phyloP scores from a whole-genome alignment of 2,329 filamentous ascomycete genomes.

The Colletotrichum siamense region DNA sequence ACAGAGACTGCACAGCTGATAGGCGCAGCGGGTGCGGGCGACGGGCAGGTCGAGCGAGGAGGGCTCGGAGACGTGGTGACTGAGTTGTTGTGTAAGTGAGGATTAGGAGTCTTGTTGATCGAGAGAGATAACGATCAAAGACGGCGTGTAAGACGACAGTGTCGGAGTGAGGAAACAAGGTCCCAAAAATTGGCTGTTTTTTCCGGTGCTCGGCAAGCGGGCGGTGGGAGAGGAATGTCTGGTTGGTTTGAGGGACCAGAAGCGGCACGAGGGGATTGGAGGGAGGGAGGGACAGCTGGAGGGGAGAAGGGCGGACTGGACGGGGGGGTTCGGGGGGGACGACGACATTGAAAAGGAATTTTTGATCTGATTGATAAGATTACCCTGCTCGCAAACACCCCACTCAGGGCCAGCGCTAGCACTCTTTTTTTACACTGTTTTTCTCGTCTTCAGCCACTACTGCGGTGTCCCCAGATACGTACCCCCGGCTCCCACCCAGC shows the following conservation, averaged over 20 bases:
- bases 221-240: background rate
- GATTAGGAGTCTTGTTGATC: background rate
- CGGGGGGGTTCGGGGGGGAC: background rate
- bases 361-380: conserved; percentile 55
- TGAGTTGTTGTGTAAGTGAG: background rate
- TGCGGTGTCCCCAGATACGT: background rate
- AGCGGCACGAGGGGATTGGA: conserved; percentile 24
- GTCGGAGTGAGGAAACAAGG: background rate
- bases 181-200: background rate
- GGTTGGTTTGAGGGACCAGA: conserved; percentile 2
- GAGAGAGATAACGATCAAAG: background rate
- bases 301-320: conserved; percentile 13
- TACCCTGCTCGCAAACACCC: conserved; percentile 22
- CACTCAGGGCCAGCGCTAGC: conserved; percentile 15
- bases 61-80: background rate
- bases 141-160: background rate
- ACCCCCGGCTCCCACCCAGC: background rate
- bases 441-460: background rate
- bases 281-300: conserved; percentile 25
- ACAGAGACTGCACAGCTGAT: conserved; percentile 10
- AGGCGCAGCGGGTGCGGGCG: background rate
- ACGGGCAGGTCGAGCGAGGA: background rate
- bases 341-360: conserved; percentile 18
- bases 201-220: background rate
- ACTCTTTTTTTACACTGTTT: background rate